These are phyloP conservation scores for Avena eriantha DNA, from an alignment of 176 grass and related monocot genomes.

Conservation along the genomic window DNA sequence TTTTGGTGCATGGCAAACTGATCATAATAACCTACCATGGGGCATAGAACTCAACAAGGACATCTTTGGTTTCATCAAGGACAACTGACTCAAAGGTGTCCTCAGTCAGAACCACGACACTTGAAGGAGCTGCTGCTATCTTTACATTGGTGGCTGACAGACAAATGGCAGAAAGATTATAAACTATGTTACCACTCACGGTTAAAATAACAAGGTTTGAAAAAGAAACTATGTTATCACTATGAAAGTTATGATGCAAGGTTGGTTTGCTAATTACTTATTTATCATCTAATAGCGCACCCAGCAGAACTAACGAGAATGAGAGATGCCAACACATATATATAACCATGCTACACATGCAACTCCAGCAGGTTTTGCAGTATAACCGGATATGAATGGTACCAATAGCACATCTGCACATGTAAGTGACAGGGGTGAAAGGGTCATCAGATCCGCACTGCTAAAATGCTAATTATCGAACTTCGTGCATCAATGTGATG, in stretches of 20 bases:
- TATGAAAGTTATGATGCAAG: background rate
- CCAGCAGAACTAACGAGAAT: slow-evolving; percentile 3
- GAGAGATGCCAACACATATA: background rate
- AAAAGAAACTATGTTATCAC: background rate
- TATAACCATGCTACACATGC: background rate
- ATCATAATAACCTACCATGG: slow-evolving; percentile 74
- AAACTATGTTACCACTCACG: background rate
- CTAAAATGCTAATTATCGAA: background rate
- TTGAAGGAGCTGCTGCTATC: slow-evolving; percentile 78
- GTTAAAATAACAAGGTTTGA: no score
- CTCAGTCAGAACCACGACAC: slow-evolving; percentile 68
- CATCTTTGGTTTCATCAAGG: slow-evolving; percentile 96
- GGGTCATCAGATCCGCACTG: background rate
- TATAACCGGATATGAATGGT: background rate
- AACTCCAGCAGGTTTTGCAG: background rate
- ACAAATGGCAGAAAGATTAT: slow-evolving; percentile 21
- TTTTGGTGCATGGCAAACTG: background rate
- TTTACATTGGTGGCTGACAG: slow-evolving; percentile 91
- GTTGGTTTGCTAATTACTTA: background rate
- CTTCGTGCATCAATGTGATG: slow-evolving; percentile 2
- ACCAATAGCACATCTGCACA: background rate
- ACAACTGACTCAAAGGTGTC: slow-evolving; percentile 84
- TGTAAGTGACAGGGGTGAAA: background rate
- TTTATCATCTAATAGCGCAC: slow-evolving; percentile 1
- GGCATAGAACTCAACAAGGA: slow-evolving; percentile 99